Percentiles rank a stretch among this genome's conserved stretches.
These are phyloP conservation scores for Pseudomassariella vexata DNA, from an alignment of 2,329 filamentous ascomycete genomes.

Conservation along the genomic window DNA sequence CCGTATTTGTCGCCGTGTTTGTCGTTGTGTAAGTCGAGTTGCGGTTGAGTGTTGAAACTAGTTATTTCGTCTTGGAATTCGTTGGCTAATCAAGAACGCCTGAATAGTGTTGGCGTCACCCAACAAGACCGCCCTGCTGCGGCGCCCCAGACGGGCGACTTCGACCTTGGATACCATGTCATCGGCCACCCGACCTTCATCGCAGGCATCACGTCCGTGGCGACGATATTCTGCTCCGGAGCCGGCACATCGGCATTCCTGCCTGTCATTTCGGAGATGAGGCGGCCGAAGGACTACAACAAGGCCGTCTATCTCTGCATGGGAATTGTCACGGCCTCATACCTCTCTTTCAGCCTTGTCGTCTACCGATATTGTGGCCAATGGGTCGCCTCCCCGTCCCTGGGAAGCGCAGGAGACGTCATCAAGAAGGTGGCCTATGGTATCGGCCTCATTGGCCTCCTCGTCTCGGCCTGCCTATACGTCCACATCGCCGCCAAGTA, in stretches of 20 bases:
- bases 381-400: conserved; percentile 56
- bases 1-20: conserved; percentile 52
- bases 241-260: conserved; percentile 57
- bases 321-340: conserved; percentile 49
- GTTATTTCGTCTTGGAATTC: too few species aligned
- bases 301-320: conserved; percentile 56
- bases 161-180: conserved; percentile 52
- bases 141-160: conserved; percentile 52
- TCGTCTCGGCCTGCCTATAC: conserved; percentile 32
- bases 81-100: too few species aligned
- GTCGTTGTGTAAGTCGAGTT: conserved; percentile 42
- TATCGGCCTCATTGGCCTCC: conserved; percentile 48
- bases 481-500: conserved; percentile 27
- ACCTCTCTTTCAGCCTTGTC: conserved; percentile 53
- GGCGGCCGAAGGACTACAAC: conserved; percentile 49
- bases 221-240: conserved; percentile 54
- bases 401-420: conserved; percentile 52
- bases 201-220: conserved; percentile 50
- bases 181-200: conserved; percentile 53
- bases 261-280: conserved; percentile 62
- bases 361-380: conserved; percentile 57
- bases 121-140: conserved; percentile 51
- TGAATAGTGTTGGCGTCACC: conserved; percentile 47
- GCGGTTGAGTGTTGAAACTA: too few species aligned
- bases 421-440: conserved; percentile 60